Evolutionary conservation across 495 filamentous ascomycete genomes (phyloP).

Genomic region (Xylaria curta): DNA sequence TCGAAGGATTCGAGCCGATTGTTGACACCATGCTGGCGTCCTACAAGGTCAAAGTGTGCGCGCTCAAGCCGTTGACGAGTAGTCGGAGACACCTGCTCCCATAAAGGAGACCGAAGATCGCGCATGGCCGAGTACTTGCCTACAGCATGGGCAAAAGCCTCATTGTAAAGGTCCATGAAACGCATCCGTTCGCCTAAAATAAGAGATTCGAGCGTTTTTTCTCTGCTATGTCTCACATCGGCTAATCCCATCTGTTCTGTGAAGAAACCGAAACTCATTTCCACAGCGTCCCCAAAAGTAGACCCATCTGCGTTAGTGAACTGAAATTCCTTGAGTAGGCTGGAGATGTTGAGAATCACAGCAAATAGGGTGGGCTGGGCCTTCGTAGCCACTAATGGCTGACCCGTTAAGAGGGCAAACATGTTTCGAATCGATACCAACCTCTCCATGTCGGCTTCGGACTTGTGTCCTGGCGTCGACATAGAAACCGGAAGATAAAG

Average conservation of each 20-base stretch:
- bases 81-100: conserved; percentile 66
- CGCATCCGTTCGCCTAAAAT: conserved; percentile 86
- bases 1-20: conserved; percentile 78
- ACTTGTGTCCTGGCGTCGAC: conserved; percentile 49
- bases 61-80: conserved; percentile 83
- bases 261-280: conserved; percentile 75
- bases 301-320: conserved; percentile 83
- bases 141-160: conserved; percentile 91
- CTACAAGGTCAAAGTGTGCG: conserved; percentile 77
- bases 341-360: conserved; percentile 74
- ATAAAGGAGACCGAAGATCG: conserved; percentile 70
- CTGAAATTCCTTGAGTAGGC: conserved; percentile 71
- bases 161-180: conserved; percentile 81
- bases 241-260: conserved; percentile 76
- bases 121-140: conserved; percentile 83
- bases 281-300: conserved; percentile 78
- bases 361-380: conserved; percentile 71
- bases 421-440: conserved; percentile 84
- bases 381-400: conserved; percentile 79
- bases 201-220: conserved; percentile 90
- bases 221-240: conserved; percentile 81
- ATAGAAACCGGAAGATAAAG: conserved; percentile 68
- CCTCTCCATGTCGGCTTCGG: conserved; percentile 65
- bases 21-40: conserved; percentile 69
- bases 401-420: conserved; percentile 84